Conservation (phyloP, 2,329 filamentous ascomycete species). For the Phoma sp. region DNA sequence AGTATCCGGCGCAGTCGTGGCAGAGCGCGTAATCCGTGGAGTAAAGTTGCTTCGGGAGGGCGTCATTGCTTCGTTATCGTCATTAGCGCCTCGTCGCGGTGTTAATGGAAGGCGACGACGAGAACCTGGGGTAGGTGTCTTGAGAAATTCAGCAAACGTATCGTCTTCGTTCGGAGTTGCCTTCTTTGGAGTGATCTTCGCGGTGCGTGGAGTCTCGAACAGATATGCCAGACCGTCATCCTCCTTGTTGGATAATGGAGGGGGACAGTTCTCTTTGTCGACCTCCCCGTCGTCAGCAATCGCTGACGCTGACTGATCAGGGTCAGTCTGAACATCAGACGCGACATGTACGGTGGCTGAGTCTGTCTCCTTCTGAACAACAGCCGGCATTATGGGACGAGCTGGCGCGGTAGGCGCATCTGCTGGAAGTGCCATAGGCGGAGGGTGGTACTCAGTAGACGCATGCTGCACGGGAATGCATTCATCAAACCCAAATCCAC, state of each 20-base stretch:
- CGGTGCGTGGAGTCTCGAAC: conserved; percentile 66
- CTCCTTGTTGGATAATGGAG: conserved; percentile 46
- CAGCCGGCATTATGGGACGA: too few species aligned
- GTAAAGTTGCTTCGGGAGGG: conserved; percentile 43
- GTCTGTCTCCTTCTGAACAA: not conserved
- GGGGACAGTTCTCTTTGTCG: conserved; percentile 65
- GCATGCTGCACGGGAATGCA: conserved; percentile 26
- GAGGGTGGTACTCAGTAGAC: not conserved
- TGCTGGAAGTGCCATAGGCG: not conserved
- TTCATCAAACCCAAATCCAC: conserved; percentile 28
- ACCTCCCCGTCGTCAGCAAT: conserved; percentile 17
- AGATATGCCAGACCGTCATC: conserved; percentile 66
- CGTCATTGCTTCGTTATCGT: conserved; percentile 38
- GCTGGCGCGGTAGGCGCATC: not conserved
- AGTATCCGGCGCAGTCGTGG: conserved; percentile 50
- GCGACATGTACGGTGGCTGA: not conserved
- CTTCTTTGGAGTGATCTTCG: conserved; percentile 62
- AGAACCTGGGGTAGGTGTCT: conserved; percentile 53
- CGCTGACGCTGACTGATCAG: not conserved
- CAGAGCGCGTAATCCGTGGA: conserved; percentile 44
- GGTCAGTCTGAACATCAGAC: not conserved
- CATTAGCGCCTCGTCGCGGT: conserved; percentile 35
- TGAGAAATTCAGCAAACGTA: conserved; percentile 56
- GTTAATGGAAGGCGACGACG: conserved; percentile 45
- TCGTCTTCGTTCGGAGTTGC: conserved; percentile 63